These are phyloP conservation scores for Penicillium roqueforti DNA, from an alignment of 495 filamentous ascomycete genomes.

Conservation along the genomic window DNA sequence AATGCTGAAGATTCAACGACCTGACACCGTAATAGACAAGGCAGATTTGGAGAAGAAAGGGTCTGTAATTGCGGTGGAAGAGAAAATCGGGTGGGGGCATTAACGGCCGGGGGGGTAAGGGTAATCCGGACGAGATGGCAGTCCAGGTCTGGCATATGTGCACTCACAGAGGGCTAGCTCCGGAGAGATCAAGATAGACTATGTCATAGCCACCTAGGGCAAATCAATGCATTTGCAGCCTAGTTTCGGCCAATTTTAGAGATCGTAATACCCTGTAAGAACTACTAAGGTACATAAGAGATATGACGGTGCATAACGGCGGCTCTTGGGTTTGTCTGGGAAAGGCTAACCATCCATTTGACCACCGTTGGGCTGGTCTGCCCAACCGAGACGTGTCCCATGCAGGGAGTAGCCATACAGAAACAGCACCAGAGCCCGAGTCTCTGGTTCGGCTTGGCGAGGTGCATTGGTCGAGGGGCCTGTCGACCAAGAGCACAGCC, in stretches of 20 bases:
- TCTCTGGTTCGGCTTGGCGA: constrained; percentile 15
- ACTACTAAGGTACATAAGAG: background rate
- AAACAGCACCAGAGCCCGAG: constrained; percentile 6
- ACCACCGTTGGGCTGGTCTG: constrained; percentile 22
- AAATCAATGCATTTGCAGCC: background rate
- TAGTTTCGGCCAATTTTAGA: background rate
- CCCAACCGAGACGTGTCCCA: constrained; percentile 25
- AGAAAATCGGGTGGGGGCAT: constrained; percentile 20
- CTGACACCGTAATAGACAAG: constrained; percentile 36
- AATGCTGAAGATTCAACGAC: constrained; percentile 20
- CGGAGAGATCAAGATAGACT: constrained; percentile 23
- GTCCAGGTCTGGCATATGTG: constrained; percentile 29
- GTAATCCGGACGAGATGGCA: constrained; percentile 28
- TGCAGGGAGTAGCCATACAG: constrained; percentile 19
- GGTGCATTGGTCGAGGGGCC: constrained; percentile 13
- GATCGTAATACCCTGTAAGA: background rate
- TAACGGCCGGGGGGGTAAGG: constrained; percentile 19
- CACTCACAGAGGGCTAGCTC: constrained; percentile 31
- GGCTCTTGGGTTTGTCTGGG: constrained; percentile 17
- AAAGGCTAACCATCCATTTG: constrained; percentile 22
- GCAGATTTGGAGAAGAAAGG: constrained; percentile 31
- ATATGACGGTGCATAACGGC: constrained; percentile 14
- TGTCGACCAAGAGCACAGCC: constrained; percentile 21
- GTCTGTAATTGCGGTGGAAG: constrained; percentile 29
- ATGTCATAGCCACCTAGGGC: constrained; percentile 11